Conservation (phyloP, 805 yeast species). For the Candida sanyiensis region DNA sequence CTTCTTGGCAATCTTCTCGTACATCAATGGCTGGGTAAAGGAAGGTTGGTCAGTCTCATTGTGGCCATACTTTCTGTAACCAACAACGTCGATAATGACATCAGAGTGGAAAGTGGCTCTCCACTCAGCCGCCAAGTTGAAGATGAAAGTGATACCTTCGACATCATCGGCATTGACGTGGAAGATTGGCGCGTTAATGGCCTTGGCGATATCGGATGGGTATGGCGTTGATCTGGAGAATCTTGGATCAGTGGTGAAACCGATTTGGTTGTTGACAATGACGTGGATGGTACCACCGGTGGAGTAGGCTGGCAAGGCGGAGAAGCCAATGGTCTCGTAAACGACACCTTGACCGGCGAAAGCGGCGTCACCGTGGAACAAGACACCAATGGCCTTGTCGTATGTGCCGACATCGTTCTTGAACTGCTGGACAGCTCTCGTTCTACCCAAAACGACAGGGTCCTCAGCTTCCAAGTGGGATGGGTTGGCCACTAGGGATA, state of each 20-base stretch:
- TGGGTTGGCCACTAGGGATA: constrained; percentile 97
- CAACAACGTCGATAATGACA: constrained; percentile 93
- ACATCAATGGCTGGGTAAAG: constrained; percentile 98
- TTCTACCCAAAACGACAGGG: constrained; percentile 96
- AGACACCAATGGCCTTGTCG: constrained; percentile 84
- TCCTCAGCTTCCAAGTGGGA: constrained; percentile 99
- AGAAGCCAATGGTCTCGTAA: constrained; percentile 96
- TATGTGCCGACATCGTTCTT: constrained; percentile 79
- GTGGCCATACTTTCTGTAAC: constrained; percentile 98
- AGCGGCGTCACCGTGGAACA: constrained; percentile 99
- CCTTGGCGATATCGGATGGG: constrained; percentile 95
- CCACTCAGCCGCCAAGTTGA: constrained; percentile 98
- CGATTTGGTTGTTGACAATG: constrained; percentile 96
- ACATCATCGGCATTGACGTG: constrained; percentile 98
- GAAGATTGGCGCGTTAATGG: constrained; percentile 97
- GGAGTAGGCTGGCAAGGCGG: constrained; percentile 86
- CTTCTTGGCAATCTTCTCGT: constrained; percentile 84
- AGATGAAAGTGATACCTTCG: constrained; percentile 85
- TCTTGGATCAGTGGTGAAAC: constrained; percentile 98
- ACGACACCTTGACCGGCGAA: constrained; percentile 99
- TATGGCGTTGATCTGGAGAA: constrained; percentile 96
- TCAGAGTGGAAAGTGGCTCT: constrained; percentile 95
- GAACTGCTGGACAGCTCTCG: constrained; percentile 91
- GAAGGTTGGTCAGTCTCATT: constrained; percentile 99
- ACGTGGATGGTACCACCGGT: constrained; percentile 98